Percentiles rank a stretch among this genome's conserved stretches.
These are phyloP conservation scores for Encephalitozoon intestinalis DNA, from an alignment of 371 early-diverging fungal species.

Conservation along the genomic window DNA sequence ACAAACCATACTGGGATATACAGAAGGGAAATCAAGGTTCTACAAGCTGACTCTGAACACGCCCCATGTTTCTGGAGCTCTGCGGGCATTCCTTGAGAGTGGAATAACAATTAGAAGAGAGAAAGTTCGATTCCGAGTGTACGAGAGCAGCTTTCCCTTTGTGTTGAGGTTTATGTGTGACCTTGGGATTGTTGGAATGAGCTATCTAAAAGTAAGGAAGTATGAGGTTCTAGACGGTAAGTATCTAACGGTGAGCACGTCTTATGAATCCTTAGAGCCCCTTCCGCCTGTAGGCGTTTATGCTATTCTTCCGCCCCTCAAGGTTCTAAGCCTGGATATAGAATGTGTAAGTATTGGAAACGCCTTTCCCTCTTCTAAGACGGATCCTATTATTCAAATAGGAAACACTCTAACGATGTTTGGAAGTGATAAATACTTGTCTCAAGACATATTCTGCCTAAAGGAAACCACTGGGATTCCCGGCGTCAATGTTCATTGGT, in stretches of 20 bases:
- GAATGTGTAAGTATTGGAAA: conserved; percentile 91
- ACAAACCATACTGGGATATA: conserved; percentile 69
- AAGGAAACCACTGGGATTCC: conserved; percentile 76
- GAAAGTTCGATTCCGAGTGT: conserved; percentile 62
- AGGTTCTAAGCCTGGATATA: conserved; percentile 93
- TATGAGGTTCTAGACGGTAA: conserved; percentile 38
- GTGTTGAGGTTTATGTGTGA: conserved; percentile 94
- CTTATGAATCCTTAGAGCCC: conserved; percentile 67
- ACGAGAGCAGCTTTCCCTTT: conserved; percentile 81
- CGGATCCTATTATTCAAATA: conserved; percentile 98
- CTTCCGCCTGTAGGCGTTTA: conserved; percentile 78
- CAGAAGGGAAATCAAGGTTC: conserved; percentile 55
- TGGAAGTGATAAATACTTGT: conserved; percentile 74
- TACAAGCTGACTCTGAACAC: conserved; percentile 63
- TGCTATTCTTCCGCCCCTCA: conserved; percentile 82
- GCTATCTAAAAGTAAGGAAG: conserved; percentile 57
- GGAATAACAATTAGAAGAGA: conserved; percentile 6
- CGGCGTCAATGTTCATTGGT: conserved; percentile 75
- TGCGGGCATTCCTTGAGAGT: conserved; percentile 59
- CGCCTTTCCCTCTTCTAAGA: conserved; percentile 81
- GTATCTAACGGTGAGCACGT: conserved; percentile 71
- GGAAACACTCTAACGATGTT: conserved; percentile 77
- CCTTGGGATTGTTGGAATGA: conserved; percentile 77
- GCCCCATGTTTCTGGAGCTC: conserved; percentile 48
- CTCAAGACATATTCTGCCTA: conserved; percentile 81